Conservation (phyloP, 257 asterid species). For the Salvia rosmarinus region DNA sequence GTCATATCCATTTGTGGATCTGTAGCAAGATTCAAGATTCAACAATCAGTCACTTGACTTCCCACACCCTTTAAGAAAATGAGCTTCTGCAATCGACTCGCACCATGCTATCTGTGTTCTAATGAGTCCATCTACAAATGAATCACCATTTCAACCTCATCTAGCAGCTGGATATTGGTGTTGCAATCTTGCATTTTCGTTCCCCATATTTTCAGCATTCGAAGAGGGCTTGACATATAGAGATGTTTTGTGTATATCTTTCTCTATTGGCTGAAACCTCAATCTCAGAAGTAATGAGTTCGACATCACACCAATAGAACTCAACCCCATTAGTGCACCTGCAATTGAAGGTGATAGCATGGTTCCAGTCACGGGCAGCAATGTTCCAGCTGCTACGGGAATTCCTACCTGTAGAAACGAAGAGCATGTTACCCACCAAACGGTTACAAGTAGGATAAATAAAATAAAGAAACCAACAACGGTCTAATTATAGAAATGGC, state of each 20-base stretch:
- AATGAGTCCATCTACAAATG: neutral
- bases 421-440: neutral
- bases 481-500: neutral
- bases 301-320: conserved; percentile 93
- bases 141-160: conserved; percentile 38
- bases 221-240: conserved; percentile 46
- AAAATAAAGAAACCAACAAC: neutral
- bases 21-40: neutral
- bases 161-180: conserved; percentile 54
- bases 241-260: conserved; percentile 44
- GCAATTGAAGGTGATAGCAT: conserved; percentile 97
- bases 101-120: neutral
- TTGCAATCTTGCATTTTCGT: conserved; percentile 41
- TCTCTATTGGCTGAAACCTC: conserved; percentile 53
- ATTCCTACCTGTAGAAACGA: conserved; percentile 68
- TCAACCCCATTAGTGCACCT: conserved; percentile 97
- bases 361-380: conserved; percentile 86
- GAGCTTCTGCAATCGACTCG: neutral
- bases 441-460: neutral
- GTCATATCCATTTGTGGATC: too few species aligned
- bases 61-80: conserved; percentile 2
- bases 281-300: conserved; percentile 82
- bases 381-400: conserved; percentile 92
- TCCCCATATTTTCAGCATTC: conserved; percentile 37
- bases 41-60: conserved; percentile 1